Evolutionary conservation across 169 alveolate genomes (phyloP).

Genomic region (Plasmodium sp.): DNA sequence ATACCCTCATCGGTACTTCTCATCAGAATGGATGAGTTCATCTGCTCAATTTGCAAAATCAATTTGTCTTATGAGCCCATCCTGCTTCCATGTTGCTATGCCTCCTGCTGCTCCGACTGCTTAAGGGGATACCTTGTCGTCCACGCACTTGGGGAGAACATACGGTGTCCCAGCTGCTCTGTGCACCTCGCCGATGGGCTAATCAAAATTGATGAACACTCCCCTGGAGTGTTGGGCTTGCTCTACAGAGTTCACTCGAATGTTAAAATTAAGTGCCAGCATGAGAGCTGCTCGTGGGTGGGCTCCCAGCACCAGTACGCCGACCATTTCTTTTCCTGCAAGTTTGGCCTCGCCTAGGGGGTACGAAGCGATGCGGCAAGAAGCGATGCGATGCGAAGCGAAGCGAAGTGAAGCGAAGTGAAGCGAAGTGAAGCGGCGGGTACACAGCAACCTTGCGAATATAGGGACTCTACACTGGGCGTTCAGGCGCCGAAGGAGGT

Average conservation of each 20-base stretch:
- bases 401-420: not conserved
- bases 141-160: not conserved
- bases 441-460: not conserved
- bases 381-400: not conserved
- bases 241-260: slow-evolving; percentile 38
- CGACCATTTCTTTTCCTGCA: slow-evolving; percentile 44
- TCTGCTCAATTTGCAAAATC: slow-evolving; percentile 48
- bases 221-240: slow-evolving; percentile 35
- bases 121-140: slow-evolving; percentile 4
- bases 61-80: slow-evolving; percentile 55
- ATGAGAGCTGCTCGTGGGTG: slow-evolving; percentile 28
- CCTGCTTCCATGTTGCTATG: slow-evolving; percentile 64
- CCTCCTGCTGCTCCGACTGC: slow-evolving; percentile 60
- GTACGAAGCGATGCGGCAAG: not conserved
- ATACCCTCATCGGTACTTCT: slow-evolving; percentile 45
- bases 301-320: slow-evolving; percentile 54
- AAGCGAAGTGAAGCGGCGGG: not conserved
- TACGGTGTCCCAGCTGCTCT: slow-evolving; percentile 42
- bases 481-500: not conserved
- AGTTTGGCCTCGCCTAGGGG: not conserved
- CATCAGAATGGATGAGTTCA: slow-evolving; percentile 42
- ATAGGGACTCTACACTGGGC: not conserved
- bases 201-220: slow-evolving; percentile 42
- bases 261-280: slow-evolving; percentile 54
- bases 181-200: not conserved